Conservation (phyloP, 176 grass and related monocot species). For the Aegilops longissima region DNA sequence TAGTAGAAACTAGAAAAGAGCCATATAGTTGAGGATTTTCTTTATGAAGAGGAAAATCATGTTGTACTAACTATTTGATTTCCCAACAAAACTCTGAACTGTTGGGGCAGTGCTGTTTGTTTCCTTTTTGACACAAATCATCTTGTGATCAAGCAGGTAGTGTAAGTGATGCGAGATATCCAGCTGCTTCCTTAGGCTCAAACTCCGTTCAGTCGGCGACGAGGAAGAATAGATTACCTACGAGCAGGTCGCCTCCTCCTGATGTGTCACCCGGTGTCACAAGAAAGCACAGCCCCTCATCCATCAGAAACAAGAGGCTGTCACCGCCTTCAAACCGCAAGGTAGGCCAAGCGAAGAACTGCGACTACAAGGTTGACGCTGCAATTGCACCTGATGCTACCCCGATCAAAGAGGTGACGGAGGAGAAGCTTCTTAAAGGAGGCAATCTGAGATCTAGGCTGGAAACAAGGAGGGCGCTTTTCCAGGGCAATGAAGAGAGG, state of each 20-base stretch:
- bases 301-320: conserved; percentile 71
- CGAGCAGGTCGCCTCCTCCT: conserved; percentile 58
- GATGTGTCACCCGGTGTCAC: conserved; percentile 60
- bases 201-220: conserved; percentile 50
- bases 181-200: conserved; percentile 46
- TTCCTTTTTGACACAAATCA: not conserved
- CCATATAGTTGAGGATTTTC: not conserved
- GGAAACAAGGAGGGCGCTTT: conserved; percentile 53
- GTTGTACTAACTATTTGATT: conserved; percentile 1
- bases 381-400: conserved; percentile 53
- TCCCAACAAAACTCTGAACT: not conserved
- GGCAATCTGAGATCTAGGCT: conserved; percentile 53
- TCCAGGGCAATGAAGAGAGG: conserved; percentile 61
- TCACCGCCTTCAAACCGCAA: conserved; percentile 51
- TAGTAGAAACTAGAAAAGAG: not conserved
- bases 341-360: conserved; percentile 44
- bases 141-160: conserved; percentile 51
- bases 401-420: conserved; percentile 72
- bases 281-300: conserved; percentile 46
- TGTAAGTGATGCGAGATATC: conserved; percentile 47
- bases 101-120: not conserved
- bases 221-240: conserved; percentile 48
- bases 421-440: conserved; percentile 59
- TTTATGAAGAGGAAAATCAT: conserved; percentile 16
- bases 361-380: conserved; percentile 63